Conservation (phyloP, 2,329 filamentous ascomycete species). For the Arthrobotrys conoides region DNA sequence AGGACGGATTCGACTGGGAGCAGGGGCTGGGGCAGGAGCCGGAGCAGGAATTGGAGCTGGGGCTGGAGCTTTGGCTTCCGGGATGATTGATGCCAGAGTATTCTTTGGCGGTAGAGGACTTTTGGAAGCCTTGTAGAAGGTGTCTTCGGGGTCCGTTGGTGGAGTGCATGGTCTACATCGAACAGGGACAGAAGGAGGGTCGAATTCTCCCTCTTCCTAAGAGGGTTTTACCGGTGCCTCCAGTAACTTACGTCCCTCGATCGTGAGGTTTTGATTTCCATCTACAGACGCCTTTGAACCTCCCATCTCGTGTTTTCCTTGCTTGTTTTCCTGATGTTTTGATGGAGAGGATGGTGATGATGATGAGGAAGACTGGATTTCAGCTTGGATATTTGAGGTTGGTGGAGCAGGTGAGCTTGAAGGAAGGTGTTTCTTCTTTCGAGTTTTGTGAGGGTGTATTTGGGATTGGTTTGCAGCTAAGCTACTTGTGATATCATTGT, state of each 20-base stretch:
- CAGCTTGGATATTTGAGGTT: background rate
- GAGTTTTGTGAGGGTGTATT: too few relatives aligned
- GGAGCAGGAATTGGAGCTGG: too few relatives aligned
- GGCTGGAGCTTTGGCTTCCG: background rate
- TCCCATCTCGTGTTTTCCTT: background rate
- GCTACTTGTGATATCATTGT: background rate
- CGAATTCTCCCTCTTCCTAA: conserved; percentile 22
- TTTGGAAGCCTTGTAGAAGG: background rate
- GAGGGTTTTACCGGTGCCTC: conserved; percentile 18
- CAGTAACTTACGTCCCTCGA: background rate
- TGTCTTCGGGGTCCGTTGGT: background rate
- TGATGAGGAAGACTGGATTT: background rate
- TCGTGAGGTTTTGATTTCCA: background rate
- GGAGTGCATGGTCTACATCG: background rate
- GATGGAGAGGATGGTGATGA: too few relatives aligned
- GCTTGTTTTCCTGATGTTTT: background rate
- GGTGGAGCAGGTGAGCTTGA: background rate
- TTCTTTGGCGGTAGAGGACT: background rate
- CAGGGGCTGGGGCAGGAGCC: too few relatives aligned
- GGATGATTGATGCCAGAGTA: background rate
- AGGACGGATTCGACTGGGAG: background rate
- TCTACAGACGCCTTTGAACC: background rate
- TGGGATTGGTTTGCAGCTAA: background rate
- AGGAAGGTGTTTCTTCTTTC: background rate
- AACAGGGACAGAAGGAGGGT: background rate